Base-by-base conservation (phyloP, 1,284 basidiomycete species). In the Lentinula novae-zelandiae region DNA sequence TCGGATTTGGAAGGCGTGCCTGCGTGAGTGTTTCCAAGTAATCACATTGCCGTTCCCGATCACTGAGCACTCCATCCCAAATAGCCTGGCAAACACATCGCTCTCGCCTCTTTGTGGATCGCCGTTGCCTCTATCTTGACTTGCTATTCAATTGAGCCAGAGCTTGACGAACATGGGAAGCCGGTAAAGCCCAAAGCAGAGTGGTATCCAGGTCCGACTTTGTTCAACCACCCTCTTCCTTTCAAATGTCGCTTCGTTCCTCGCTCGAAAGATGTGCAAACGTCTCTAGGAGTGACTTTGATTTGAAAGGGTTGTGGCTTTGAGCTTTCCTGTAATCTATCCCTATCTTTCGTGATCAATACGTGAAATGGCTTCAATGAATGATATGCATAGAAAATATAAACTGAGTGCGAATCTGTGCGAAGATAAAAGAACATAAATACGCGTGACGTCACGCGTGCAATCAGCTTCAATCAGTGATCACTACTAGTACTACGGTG, bases 11-110 rank as follows among this genome's bases (percentile, higher is more conserved):
- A 42, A 49, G 60, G 38, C 60, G 60, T 34, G 42, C 20, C 33
- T 56, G 54, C 31, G 80, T 80, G 64, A 59, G 66, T 53, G 20
- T 27, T 13, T 38, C 20, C 15, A 22, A 34, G 15, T n/a, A 42
- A 15, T 42, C 15, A 7, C 12, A 20, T 22, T 4, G 31, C 9
- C 17, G 5, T 53, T 33, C 2, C 33, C 39, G 5, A 20, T 38
- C 12, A 51, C n/a, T 6, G 34, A 20, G 20, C 1, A 22, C 22
- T 22, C 3, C 15, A 7, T 6, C 31, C 22, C 33, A 10, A 17
- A 53, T 22, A 54, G 57, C 58, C 68, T 27, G 69, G 69, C 13
- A 55, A 57, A 39, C 58, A 70, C 63, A 62, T 70, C 10, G 69
- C 66, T 8, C 62, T 66, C 33, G 63, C 62, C 33, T 66, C 64